phyloP scores from a whole-genome alignment of 768 basidiomycete genomes.

The Leucosporidium yakuticum region DNA sequence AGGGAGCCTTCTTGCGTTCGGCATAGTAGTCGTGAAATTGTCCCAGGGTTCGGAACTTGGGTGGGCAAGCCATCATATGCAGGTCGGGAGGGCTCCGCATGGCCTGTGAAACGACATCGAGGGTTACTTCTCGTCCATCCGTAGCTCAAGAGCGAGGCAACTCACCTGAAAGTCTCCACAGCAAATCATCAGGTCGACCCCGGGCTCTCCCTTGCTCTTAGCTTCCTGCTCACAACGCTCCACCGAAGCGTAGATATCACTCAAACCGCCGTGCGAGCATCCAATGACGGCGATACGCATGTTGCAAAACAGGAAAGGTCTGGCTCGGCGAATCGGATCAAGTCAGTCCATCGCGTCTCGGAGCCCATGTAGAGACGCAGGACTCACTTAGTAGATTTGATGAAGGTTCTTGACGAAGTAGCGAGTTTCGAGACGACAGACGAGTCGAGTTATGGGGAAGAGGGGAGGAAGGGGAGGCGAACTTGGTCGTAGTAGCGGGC shows the following conservation, averaged over 20 bases:
- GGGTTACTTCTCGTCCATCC: neutral
- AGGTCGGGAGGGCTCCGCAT: slow-evolving; percentile 78
- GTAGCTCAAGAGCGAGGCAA: neutral
- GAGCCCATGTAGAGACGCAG: no score
- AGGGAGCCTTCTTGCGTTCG: slow-evolving; percentile 69
- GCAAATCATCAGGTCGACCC: slow-evolving; percentile 77
- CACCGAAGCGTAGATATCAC: slow-evolving; percentile 70
- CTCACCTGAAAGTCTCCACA: slow-evolving; percentile 78
- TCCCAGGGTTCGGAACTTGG: slow-evolving; percentile 77
- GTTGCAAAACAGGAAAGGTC: no score
- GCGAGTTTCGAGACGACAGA: no score
- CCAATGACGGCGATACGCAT: slow-evolving; percentile 79
- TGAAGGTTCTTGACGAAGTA: no score
- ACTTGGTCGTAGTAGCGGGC: no score
- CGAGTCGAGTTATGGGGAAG: no score
- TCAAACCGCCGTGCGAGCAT: slow-evolving; percentile 91
- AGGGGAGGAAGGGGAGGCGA: no score
- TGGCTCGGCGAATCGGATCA: no score
- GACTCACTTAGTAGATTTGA: no score
- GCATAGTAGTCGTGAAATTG: slow-evolving; percentile 84
- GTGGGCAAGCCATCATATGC: slow-evolving; percentile 81
- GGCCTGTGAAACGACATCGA: slow-evolving; percentile 52
- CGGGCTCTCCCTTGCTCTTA: slow-evolving; percentile 65
- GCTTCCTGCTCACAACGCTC: slow-evolving; percentile 57
- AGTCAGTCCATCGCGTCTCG: no score